Evolutionary conservation across 2,329 filamentous ascomycete genomes (phyloP).

Genomic region (Cladophialophora exuberans): DNA sequence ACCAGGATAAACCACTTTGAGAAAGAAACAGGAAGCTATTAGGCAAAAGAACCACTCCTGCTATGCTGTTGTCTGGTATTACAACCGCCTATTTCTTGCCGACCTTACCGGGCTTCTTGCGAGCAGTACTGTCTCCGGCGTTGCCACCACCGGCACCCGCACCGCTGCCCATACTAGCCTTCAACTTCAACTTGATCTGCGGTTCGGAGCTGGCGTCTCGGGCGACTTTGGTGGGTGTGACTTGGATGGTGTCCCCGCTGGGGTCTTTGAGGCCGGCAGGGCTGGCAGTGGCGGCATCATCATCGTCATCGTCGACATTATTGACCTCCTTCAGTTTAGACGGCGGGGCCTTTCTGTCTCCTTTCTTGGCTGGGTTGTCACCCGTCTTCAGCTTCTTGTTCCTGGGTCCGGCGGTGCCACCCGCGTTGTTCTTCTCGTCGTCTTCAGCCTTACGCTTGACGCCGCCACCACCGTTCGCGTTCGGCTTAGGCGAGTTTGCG

Average conservation of each 20-base stretch:
- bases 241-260: slow-evolving; percentile 31
- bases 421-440: slow-evolving; percentile 17
- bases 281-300: too few relatives aligned
- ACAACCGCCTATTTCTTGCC: slow-evolving; percentile 21
- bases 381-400: slow-evolving; percentile 34
- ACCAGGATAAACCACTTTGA: too few relatives aligned
- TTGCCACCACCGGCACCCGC: slow-evolving; percentile 1
- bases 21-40: not conserved
- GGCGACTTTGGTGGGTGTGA: slow-evolving; percentile 28
- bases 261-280: slow-evolving; percentile 21
- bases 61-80: not conserved
- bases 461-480: slow-evolving; percentile 30
- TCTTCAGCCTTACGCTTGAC: slow-evolving; percentile 33
- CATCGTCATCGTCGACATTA: slow-evolving; percentile 25
- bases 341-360: slow-evolving; percentile 29
- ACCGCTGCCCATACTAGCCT: slow-evolving; percentile 1
- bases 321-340: slow-evolving; percentile 32
- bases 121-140: slow-evolving; percentile 13
- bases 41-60: not conserved
- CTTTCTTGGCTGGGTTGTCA: slow-evolving; percentile 24
- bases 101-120: slow-evolving; percentile 25
- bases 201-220: slow-evolving; percentile 29
- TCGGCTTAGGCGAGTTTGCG: slow-evolving; percentile 33
- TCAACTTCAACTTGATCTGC: slow-evolving; percentile 32
- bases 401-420: slow-evolving; percentile 6